These are phyloP conservation scores for Coniochaeta sp. DNA, from an alignment of 2,329 filamentous ascomycete genomes.

Conservation along the genomic window DNA sequence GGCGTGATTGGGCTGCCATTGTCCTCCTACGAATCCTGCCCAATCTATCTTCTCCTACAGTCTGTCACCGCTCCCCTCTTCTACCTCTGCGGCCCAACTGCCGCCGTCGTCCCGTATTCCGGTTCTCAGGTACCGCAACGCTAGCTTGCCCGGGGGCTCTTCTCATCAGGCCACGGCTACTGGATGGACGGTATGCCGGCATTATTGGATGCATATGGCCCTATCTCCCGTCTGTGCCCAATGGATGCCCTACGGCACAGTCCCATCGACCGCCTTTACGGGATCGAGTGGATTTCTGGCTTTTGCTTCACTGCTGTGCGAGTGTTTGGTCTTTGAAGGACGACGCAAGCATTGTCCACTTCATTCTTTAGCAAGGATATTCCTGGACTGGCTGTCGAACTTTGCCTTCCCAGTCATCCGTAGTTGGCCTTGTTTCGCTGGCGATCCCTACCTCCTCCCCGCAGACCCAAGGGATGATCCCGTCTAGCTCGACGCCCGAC, in stretches of 20 bases:
- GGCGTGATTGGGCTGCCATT: not conserved
- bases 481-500: not conserved
- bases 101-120: not conserved
- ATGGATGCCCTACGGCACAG: not conserved
- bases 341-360: not conserved
- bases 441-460: not conserved
- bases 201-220: not conserved
- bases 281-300: not conserved
- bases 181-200: not conserved
- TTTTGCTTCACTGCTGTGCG: not conserved
- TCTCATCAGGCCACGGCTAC: not conserved
- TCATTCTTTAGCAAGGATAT: not conserved
- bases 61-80: not conserved
- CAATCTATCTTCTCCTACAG: not conserved
- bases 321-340: not conserved
- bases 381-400: not conserved
- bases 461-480: not conserved
- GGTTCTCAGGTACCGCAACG: not conserved
- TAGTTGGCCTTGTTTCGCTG: not conserved
- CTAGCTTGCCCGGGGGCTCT: not conserved
- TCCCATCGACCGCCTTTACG: not conserved
- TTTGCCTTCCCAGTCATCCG: not conserved
- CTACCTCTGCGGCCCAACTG: not conserved
- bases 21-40: not conserved
- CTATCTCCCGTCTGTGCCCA: not conserved